Evolutionary conservation across 306 rosid genomes (phyloP), one percentile per base, ranked within the genome.

Genomic region (Castanopsis chinensis): DNA sequence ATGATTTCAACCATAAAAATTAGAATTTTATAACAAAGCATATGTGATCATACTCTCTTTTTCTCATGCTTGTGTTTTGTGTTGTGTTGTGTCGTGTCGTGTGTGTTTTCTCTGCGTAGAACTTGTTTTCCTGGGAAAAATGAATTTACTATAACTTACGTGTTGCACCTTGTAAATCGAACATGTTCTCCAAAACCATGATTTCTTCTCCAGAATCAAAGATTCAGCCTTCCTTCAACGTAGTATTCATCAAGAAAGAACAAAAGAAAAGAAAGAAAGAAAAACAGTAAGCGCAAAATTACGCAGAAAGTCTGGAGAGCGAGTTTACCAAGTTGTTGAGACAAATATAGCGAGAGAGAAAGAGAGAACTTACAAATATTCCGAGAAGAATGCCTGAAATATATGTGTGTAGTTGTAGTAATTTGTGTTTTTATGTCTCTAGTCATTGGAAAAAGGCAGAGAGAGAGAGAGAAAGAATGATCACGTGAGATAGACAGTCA

Each of bases 131-230:
- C 14, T 12, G 13, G 17, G 53, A 49, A 49, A 12, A 64, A 13
- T 35, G 78, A 60, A 15, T 41, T 41, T 41, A 41, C 12, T 25
- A 43, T 18, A 63, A 87, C 90, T 89, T 87, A 89, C 92, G 76
- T 82, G 82, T 70, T 72, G 37, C 72, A 64, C 53, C 55, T 64
- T 78, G 75, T 19, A 81, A 58, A 69, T 51, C 41, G 82, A 77
- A 69, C 58, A 81, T 76, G 60, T 79, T 83, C 83, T 87, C 85
- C 84, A 78, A 56, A 75, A 61, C 12, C 92, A 89, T 89, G 81
- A 76, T 89, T 73, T 64, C 70, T 70, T 71, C 43, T 70, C 56
- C 72, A 79, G 55, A 78, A 60, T 78, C 12, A 70, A 79, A 71
- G 81, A 82, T 73, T 84, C 72, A 69, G 67, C 35, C 78, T 69